Evolutionary conservation across 306 rosid species (phyloP).

Genomic region (Vicia sativa): DNA sequence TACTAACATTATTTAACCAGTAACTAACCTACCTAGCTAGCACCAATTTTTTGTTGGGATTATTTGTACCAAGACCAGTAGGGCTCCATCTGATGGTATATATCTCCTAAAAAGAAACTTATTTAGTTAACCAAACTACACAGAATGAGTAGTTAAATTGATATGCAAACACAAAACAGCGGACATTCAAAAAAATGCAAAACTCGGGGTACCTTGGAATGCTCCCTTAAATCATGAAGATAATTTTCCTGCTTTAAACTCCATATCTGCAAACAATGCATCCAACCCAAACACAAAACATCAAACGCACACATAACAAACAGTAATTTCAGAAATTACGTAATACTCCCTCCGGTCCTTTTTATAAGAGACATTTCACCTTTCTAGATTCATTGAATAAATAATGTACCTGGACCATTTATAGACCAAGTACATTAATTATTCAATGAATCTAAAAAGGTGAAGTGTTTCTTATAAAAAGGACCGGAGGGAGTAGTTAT

Average conservation of each 20-base stretch:
- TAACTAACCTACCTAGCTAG: slow-evolving; percentile 75
- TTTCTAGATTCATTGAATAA: too few relatives aligned
- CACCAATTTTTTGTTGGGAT: slow-evolving; percentile 76
- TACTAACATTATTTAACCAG: slow-evolving; percentile 10
- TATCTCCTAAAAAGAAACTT: slow-evolving; percentile 70
- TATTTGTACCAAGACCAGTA: slow-evolving; percentile 82
- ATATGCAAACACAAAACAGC: slow-evolving; percentile 22
- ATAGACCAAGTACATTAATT: too few relatives aligned
- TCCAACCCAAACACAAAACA: slow-evolving; percentile 17
- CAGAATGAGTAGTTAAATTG: slow-evolving; percentile 12
- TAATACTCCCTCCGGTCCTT: too few relatives aligned
- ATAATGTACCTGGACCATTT: too few relatives aligned
- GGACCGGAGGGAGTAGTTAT: too few relatives aligned
- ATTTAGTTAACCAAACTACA: slow-evolving; percentile 14
- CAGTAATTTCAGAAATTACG: slow-evolving; percentile 18
- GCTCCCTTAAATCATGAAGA: slow-evolving; percentile 88
- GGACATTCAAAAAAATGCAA: slow-evolving; percentile 2
- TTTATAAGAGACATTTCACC: too few relatives aligned
- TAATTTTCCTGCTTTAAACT: slow-evolving; percentile 82
- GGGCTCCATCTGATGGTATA: slow-evolving; percentile 99
- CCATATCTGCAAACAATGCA: slow-evolving; percentile 75
- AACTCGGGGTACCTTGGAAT: slow-evolving; percentile 70
- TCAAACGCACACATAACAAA: not conserved
- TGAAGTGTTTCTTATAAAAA: too few relatives aligned
- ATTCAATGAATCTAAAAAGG: too few relatives aligned